Base-by-base conservation (phyloP, 1,284 basidiomycete genomes). In the Grifola frondosa region DNA sequence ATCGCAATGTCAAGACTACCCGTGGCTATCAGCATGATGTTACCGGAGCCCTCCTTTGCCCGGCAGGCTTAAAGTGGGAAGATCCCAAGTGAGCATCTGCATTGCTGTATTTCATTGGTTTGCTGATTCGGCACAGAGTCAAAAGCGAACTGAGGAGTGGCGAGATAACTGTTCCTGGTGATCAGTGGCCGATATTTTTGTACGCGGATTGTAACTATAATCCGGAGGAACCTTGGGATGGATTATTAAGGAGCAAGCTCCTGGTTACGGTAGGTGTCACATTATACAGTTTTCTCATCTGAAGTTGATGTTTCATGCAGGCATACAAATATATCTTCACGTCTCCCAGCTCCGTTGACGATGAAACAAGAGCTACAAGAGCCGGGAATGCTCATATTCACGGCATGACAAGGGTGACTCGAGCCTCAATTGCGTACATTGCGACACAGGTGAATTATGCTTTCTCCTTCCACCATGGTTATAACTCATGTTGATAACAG, bases 321-420 rank as follows among this genome's bases (percentile, higher is more conserved):
- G n/a, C n/a, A n/a, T n/a, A n/a, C n/a, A n/a, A n/a, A n/a, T n/a
- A n/a, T n/a, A n/a, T n/a, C n/a, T n/a, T n/a, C n/a, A n/a, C n/a
- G n/a, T n/a, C n/a, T n/a, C n/a, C n/a, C n/a, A n/a, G n/a, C n/a
- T n/a, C n/a, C n/a, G 48, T 55, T 4, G 42, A 53, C 15, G 39
- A 37, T 23, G 48, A 48, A 13, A 31, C 36, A 5, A 55, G 44
- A 26, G 52, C 52, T 9, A 55, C 53, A 6, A 15, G 33, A 2
- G 40, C 48, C n/a, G 48, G 52, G 2, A 55, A 55, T n/a, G 43
- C 53, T 13, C 34, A 17, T 3, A 34, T 53, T 22, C 44, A 49
- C 33, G 40, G 50, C 1, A 53, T 52, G 51, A 45, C 30, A 2
- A 5, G 6, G 8, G 30, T 48, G 4, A 53, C 50, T 0, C 16